phyloP scores from a whole-genome alignment of 257 asterid genomes.

The Fraxinus anomala region DNA sequence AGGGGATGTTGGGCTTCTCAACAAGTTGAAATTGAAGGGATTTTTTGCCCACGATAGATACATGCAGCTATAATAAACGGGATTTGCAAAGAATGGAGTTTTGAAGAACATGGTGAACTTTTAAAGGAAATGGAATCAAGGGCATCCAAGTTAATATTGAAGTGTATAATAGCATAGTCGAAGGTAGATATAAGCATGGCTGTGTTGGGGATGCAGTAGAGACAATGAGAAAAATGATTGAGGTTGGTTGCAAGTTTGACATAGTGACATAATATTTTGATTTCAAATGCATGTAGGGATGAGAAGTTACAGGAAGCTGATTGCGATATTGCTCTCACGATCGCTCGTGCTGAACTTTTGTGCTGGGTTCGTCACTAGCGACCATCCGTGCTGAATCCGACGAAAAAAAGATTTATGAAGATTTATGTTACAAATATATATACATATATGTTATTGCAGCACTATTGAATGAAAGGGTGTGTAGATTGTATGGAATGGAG shows the following conservation, averaged over 20 bases:
- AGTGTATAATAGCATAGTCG: conserved; percentile 63
- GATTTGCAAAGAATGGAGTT: conserved; percentile 62
- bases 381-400: too few species aligned
- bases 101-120: conserved; percentile 55
- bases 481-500: too few species aligned
- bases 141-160: conserved; percentile 51
- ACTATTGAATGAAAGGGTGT: too few species aligned
- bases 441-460: too few species aligned
- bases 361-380: too few species aligned
- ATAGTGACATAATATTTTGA: conserved; percentile 71
- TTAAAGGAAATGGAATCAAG: conserved; percentile 64
- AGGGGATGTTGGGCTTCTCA: conserved; percentile 58
- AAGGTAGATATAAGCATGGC: conserved; percentile 63
- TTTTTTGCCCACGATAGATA: conserved; percentile 67
- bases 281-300: conserved; percentile 61
- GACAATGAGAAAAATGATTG: conserved; percentile 51
- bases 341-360: too few species aligned
- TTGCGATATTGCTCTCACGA: too few species aligned
- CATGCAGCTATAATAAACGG: conserved; percentile 77
- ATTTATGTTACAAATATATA: too few species aligned
- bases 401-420: too few species aligned
- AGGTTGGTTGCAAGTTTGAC: conserved; percentile 55
- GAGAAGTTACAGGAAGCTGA: conserved; percentile 76
- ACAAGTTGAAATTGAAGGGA: conserved; percentile 71
- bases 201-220: conserved; percentile 50